These are phyloP conservation scores for Teunomyces barrocoloradensis DNA, from an alignment of 805 yeast genomes.

Conservation along the genomic window DNA sequence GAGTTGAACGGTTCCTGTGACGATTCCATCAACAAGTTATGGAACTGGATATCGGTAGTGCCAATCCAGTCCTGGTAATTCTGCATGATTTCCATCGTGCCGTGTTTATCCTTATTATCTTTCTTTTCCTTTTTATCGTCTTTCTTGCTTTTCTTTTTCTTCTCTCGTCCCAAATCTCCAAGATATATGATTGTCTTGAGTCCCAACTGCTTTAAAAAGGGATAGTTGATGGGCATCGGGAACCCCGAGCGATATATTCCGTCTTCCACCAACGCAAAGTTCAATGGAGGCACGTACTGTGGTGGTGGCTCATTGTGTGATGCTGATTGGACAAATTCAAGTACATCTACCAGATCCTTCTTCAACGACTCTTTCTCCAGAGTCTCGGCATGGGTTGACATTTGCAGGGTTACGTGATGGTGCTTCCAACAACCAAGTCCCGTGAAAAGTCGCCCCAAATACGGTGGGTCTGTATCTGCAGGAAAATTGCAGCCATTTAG, in stretches of 20 bases:
- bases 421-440: background rate
- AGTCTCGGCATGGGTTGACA: background rate
- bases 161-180: constrained; percentile 55
- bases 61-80: constrained; percentile 72
- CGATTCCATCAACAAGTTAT: constrained; percentile 62
- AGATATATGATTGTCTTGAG: constrained; percentile 78
- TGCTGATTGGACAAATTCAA: background rate
- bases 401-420: background rate
- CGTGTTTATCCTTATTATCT: constrained; percentile 41
- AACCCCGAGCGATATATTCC: constrained; percentile 89
- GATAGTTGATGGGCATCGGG: constrained; percentile 82
- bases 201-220: constrained; percentile 68
- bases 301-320: constrained; percentile 7
- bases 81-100: constrained; percentile 47
- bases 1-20: constrained; percentile 77
- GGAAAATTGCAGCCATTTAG: background rate
- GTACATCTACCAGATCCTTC: background rate
- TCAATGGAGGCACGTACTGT: constrained; percentile 78
- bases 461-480: background rate
- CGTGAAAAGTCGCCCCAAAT: background rate
- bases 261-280: constrained; percentile 85
- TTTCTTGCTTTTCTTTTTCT: constrained; percentile 14
- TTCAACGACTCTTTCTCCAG: background rate
- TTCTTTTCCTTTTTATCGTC: constrained; percentile 13
- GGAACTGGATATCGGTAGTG: constrained; percentile 49